phyloP scores from a whole-genome alignment of 148 eudicot species.

The Agrostemma githago region DNA sequence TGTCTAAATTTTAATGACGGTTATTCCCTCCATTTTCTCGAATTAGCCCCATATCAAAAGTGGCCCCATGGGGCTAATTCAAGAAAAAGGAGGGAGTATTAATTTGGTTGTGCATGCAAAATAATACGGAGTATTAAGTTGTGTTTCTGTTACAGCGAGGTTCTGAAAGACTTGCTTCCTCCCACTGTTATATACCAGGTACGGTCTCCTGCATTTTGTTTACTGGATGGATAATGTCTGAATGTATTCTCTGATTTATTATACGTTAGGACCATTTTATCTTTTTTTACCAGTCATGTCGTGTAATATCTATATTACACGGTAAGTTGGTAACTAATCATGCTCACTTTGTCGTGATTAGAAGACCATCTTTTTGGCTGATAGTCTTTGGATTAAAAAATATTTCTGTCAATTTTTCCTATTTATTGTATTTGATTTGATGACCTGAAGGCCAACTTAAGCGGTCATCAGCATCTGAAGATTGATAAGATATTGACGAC shows the following conservation, averaged over 20 bases:
- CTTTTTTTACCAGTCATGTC: not conserved
- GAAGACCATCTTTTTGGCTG: not conserved
- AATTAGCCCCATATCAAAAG: too few relatives aligned
- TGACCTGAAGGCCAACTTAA: not conserved
- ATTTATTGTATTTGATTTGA: too few relatives aligned
- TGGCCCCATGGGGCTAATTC: too few relatives aligned
- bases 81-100: too few relatives aligned
- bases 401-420: not conserved
- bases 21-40: too few relatives aligned
- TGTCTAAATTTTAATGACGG: too few relatives aligned
- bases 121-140: too few relatives aligned
- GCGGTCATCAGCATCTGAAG: not conserved
- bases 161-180: constrained; percentile 62
- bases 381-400: not conserved
- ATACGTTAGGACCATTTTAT: not conserved
- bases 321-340: not conserved
- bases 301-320: not conserved
- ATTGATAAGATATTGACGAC: not conserved
- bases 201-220: constrained; percentile 1
- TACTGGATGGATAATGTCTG: not conserved
- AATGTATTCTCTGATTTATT: constrained; percentile 2
- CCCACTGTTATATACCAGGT: constrained; percentile 78
- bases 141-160: constrained; percentile 50
- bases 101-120: too few relatives aligned
- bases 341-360: not conserved